These are phyloP conservation scores for Moringa oleifera DNA, from an alignment of 345 rosid species.

Conservation along the genomic window DNA sequence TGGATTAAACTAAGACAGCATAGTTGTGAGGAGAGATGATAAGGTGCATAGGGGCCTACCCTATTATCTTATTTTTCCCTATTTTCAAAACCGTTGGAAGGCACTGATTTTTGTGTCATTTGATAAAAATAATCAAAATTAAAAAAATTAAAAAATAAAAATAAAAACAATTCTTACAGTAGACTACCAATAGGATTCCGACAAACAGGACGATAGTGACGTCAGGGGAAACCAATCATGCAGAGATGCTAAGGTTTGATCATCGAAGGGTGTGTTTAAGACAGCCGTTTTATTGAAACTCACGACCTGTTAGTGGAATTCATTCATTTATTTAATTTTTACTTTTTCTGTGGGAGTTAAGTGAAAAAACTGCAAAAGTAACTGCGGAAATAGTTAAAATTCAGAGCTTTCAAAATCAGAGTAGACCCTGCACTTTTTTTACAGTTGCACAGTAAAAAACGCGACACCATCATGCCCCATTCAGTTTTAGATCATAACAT, in stretches of 20 bases:
- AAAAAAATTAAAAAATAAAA: neutral
- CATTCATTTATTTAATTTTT: no score
- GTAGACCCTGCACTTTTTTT: no score
- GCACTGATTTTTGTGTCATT: slow-evolving; percentile 24
- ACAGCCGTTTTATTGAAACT: slow-evolving; percentile 25
- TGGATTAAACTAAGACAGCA: neutral
- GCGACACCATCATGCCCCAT: no score
- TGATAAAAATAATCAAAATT: neutral
- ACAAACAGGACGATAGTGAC: slow-evolving; percentile 9
- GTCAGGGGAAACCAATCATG: slow-evolving; percentile 21
- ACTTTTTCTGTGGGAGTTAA: no score
- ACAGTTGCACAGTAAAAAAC: no score
- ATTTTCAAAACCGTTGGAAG: neutral
- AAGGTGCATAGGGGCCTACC: neutral
- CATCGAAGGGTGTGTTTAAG: slow-evolving; percentile 17
- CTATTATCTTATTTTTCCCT: neutral
- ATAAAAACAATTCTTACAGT: no score
- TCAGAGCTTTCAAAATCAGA: no score
- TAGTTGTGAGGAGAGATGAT: neutral
- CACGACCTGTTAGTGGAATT: slow-evolving; percentile 2
- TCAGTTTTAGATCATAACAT: no score
- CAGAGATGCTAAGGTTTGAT: slow-evolving; percentile 19
- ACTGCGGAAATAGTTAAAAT: no score
- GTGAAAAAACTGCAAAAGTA: no score
- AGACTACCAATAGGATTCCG: slow-evolving; percentile 9